Percentiles rank a stretch among this genome's conserved stretches.
Conservation (phyloP, 2,329 filamentous ascomycete genomes). For the Dryadomyces sulphureus region DNA sequence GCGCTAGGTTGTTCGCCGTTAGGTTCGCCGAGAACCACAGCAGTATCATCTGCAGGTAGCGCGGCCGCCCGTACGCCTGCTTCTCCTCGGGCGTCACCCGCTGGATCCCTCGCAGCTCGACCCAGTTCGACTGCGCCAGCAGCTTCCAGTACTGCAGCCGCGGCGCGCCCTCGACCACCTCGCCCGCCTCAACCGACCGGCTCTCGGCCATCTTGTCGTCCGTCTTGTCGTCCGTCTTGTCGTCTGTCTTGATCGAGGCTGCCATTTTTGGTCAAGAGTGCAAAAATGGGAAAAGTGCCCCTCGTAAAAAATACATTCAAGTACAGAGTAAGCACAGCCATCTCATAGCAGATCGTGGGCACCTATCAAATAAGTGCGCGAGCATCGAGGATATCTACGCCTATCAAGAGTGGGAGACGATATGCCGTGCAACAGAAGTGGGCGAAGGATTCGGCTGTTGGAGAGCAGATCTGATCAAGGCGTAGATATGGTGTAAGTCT, state of each 20-base stretch:
- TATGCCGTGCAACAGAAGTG: too few species aligned
- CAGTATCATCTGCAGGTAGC: slow-evolving; percentile 23
- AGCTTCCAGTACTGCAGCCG: background rate
- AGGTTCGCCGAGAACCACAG: slow-evolving; percentile 30
- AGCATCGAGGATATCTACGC: background rate
- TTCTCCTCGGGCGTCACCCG: slow-evolving; percentile 17
- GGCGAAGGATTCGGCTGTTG: too few species aligned
- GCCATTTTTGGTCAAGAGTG: background rate
- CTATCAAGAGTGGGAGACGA: background rate
- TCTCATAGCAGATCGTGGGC: background rate
- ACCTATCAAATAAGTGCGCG: background rate
- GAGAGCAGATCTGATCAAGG: too few species aligned
- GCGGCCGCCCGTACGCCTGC: slow-evolving; percentile 13
- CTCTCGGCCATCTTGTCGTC: background rate
- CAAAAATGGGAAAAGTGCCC: too few species aligned
- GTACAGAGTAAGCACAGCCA: background rate
- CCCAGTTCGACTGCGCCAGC: background rate
- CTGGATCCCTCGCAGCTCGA: slow-evolving; percentile 4
- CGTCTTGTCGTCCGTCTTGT: background rate
- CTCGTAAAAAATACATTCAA: too few species aligned
- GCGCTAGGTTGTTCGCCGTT: slow-evolving; percentile 25
- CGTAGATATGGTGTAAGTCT: too few species aligned
- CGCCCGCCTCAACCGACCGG: background rate
- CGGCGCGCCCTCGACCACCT: background rate
- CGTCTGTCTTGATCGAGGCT: background rate